phyloP scores from a whole-genome alignment of 768 basidiomycete genomes.

The Lentinula guzmanii region DNA sequence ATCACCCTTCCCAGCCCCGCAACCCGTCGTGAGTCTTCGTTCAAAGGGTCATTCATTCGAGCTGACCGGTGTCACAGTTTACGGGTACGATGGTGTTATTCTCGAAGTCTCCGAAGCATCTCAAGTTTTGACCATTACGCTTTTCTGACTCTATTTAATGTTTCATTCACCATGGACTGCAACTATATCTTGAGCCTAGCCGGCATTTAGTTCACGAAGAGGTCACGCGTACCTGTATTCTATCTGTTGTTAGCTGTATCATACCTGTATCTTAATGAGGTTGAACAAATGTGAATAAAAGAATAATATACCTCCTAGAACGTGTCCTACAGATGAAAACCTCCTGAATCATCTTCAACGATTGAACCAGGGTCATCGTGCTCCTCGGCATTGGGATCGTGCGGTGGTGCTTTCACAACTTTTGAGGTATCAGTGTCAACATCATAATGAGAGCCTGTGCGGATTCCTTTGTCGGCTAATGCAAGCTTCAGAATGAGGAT shows the following conservation, averaged over 20 bases:
- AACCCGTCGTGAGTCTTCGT: conserved; percentile 48
- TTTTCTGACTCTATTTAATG: conserved; percentile 43
- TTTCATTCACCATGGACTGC: too few relatives aligned
- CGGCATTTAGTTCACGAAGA: not conserved
- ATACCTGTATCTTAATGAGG: not conserved
- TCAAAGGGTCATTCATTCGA: not conserved
- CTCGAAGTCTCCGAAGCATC: conserved; percentile 75
- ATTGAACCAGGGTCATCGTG: not conserved
- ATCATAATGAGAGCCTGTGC: conserved; percentile 43
- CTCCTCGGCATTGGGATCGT: not conserved
- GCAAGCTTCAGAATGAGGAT: conserved; percentile 64
- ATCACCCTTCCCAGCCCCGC: conserved; percentile 62
- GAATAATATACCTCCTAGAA: too few relatives aligned
- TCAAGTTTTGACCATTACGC: conserved; percentile 66
- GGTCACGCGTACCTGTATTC: not conserved
- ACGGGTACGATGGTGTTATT: conserved; percentile 79
- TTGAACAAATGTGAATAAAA: too few relatives aligned
- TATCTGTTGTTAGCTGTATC: not conserved
- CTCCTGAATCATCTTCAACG: conserved; percentile 3
- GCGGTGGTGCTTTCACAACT: not conserved
- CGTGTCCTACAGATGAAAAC: not conserved
- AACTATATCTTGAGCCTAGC: too few relatives aligned
- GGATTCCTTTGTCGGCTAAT: conserved; percentile 54
- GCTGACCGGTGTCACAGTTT: conserved; percentile 30
- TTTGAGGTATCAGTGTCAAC: conserved; percentile 2